Conservation (phyloP, 257 asterid genomes). For the Capsicum baccatum region DNA sequence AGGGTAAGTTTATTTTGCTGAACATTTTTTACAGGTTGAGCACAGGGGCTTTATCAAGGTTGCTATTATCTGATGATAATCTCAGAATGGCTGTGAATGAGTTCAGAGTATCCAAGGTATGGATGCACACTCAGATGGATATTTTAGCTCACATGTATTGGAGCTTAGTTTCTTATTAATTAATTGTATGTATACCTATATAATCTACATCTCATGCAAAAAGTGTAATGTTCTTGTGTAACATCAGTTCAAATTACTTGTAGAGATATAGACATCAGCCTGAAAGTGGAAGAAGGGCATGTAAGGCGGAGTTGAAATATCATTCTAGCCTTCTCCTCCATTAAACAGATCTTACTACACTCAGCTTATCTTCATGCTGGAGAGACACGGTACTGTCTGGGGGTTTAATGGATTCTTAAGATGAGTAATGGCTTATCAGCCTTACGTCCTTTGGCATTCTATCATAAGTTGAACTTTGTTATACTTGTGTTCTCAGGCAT, state of each 20-base stretch:
- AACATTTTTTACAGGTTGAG: conserved; percentile 58
- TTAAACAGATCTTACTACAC: background rate
- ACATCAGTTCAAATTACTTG: background rate
- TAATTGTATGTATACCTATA: conserved; percentile 8
- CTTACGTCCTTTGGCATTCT: background rate
- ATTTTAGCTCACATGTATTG: background rate
- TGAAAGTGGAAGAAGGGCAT: conserved; percentile 2
- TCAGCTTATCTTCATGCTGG: background rate
- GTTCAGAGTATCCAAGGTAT: conserved; percentile 76
- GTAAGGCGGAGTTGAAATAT: background rate
- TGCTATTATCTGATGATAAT: conserved; percentile 87
- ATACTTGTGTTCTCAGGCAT: background rate
- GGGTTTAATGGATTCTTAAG: background rate
- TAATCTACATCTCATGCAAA: background rate
- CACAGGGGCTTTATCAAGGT: conserved; percentile 91
- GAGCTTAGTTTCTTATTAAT: background rate
- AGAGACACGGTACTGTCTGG: background rate
- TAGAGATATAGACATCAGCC: conserved; percentile 1
- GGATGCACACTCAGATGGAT: background rate
- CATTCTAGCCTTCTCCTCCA: background rate
- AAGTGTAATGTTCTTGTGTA: background rate
- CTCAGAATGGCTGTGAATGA: conserved; percentile 88
- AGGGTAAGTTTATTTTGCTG: background rate
- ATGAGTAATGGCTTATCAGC: background rate
- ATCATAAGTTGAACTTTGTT: background rate